A percentile compares a stretch with the other conserved stretches of the same genome.
These are phyloP conservation scores for Ambrosia artemisiifolia DNA, from an alignment of 129 eudicot genomes.

Conservation along the genomic window DNA sequence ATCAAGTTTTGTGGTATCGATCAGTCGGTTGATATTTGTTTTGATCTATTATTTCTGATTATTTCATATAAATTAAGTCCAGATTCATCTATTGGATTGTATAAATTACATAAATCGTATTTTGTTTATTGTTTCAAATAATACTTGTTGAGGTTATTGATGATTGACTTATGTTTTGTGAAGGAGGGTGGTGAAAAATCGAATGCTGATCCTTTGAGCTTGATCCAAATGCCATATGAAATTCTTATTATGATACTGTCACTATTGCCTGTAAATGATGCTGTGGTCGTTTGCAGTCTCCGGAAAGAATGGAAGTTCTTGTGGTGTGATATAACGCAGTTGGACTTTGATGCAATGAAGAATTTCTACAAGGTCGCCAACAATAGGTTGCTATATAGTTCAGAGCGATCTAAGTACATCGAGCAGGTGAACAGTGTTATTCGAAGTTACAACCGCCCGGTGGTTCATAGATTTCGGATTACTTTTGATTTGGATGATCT, in stretches of 20 bases:
- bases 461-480: background rate
- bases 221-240: constrained; percentile 43
- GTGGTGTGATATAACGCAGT: constrained; percentile 23
- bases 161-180: background rate
- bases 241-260: constrained; percentile 41
- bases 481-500: background rate
- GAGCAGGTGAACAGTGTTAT: constrained; percentile 38
- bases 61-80: too few species aligned
- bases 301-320: constrained; percentile 36
- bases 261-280: constrained; percentile 35
- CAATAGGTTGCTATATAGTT: constrained; percentile 5
- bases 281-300: constrained; percentile 31
- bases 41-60: too few species aligned
- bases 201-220: constrained; percentile 2
- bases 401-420: constrained; percentile 24
- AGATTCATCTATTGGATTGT: too few species aligned
- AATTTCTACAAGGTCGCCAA: constrained; percentile 2
- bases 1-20: constrained; percentile 21
- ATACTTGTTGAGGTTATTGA: background rate
- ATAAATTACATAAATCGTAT: too few species aligned
- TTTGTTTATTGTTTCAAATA: background rate
- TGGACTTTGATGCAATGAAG: constrained; percentile 36
- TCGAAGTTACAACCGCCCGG: constrained; percentile 9
- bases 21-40: too few species aligned
- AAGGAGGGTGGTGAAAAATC: constrained; percentile 13